Conservation (phyloP, 2,329 filamentous ascomycete genomes). For the Calonectria pauciramosa region DNA sequence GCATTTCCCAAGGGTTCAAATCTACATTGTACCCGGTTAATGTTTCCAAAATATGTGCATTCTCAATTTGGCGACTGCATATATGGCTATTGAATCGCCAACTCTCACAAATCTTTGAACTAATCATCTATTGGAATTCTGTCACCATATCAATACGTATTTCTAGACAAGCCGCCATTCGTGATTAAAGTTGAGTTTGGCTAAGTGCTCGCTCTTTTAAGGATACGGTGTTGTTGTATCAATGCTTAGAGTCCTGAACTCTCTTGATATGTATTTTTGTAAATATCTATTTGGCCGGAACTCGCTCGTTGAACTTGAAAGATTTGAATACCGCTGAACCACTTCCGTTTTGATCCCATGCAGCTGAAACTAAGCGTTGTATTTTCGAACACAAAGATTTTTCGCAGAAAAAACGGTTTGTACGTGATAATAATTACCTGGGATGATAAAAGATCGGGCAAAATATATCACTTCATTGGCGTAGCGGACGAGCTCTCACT, state of each 20-base stretch:
- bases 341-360: not conserved
- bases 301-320: not conserved
- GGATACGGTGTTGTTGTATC: not conserved
- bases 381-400: not conserved
- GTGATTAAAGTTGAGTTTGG: not conserved
- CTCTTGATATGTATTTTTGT: not conserved
- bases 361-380: not conserved
- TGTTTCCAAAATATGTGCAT: not conserved
- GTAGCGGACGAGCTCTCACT: not conserved
- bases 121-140: not conserved
- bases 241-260: not conserved
- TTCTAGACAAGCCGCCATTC: not conserved
- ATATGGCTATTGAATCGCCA: not conserved
- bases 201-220: not conserved
- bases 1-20: not conserved
- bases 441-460: not conserved
- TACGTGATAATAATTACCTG: not conserved
- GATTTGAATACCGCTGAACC: not conserved
- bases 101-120: not conserved
- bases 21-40: not conserved
- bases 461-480: not conserved
- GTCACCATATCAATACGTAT: not conserved
- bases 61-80: not conserved
- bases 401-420: not conserved
- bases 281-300: not conserved